Conservation (phyloP, 352 stramenopile genomes). For the Saprolegnia parasitica region DNA sequence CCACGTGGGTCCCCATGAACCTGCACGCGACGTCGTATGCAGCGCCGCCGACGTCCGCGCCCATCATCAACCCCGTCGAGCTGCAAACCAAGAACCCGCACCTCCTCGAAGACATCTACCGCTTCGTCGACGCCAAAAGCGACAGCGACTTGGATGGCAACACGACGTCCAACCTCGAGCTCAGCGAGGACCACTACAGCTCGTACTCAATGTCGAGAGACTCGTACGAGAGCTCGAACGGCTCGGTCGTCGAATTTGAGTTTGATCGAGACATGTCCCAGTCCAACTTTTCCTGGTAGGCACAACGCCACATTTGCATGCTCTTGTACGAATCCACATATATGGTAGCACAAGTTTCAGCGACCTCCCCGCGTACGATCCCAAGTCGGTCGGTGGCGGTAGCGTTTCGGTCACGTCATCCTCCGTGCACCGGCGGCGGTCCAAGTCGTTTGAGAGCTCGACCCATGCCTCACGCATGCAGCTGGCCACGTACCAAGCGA, state of each 20-base stretch:
- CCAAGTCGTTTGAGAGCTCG: constrained; percentile 4
- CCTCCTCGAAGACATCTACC: constrained; percentile 25
- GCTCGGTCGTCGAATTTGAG: constrained; percentile 7
- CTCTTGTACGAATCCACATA: neutral
- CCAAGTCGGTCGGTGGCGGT: neutral
- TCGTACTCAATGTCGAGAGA: constrained; percentile 5
- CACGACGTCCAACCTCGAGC: neutral
- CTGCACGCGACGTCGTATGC: neutral
- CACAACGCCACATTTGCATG: neutral
- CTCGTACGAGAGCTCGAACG: constrained; percentile 14
- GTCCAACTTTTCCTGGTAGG: constrained; percentile 11
- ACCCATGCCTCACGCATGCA: neutral
- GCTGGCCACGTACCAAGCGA: neutral
- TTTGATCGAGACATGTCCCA: neutral
- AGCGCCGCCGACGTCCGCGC: neutral
- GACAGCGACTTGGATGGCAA: neutral
- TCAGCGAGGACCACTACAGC: neutral
- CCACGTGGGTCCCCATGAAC: constrained; percentile 26
- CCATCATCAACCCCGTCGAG: constrained; percentile 3
- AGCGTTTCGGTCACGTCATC: neutral
- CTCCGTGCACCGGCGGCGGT: neutral
- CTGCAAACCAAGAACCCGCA: constrained; percentile 25
- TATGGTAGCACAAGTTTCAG: constrained; percentile 20
- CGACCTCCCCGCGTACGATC: constrained; percentile 20
- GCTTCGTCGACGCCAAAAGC: constrained; percentile 27